phyloP scores from a whole-genome alignment of 306 rosid genomes.

The Myrica gale region DNA sequence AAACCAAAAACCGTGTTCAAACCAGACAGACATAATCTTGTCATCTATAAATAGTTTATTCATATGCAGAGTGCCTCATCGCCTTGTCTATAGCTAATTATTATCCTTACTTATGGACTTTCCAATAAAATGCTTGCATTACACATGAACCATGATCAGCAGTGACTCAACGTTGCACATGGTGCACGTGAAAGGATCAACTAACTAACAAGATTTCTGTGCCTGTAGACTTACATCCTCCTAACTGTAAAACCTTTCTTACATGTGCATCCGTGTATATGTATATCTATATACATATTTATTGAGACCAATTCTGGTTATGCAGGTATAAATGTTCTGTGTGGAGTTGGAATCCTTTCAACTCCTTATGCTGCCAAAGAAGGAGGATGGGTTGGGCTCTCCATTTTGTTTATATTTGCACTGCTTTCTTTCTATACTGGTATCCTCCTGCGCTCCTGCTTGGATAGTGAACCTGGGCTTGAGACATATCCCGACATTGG shows the following conservation, averaged over 20 bases:
- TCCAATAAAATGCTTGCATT: conserved; percentile 18
- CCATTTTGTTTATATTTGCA: conserved; percentile 63
- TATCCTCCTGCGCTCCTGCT: conserved; percentile 71
- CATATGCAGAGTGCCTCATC: conserved; percentile 7
- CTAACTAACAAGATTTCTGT: background rate
- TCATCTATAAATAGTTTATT: background rate
- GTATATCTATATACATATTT: background rate
- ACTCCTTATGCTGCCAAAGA: conserved; percentile 83
- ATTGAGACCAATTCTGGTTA: background rate
- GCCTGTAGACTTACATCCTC: background rate
- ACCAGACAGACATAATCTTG: background rate
- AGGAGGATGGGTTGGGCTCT: conserved; percentile 94
- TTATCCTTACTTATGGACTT: conserved; percentile 7
- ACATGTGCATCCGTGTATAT: background rate
- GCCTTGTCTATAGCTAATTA: conserved; percentile 24
- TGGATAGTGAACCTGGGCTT: conserved; percentile 88
- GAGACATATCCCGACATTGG: conserved; percentile 99
- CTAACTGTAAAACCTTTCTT: background rate
- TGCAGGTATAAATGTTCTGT: conserved; percentile 86
- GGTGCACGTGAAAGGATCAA: conserved; percentile 29
- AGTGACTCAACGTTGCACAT: conserved; percentile 15
- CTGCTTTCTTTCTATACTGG: conserved; percentile 91
- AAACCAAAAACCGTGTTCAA: background rate
- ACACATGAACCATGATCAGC: conserved; percentile 12
- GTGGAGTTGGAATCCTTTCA: conserved; percentile 95